Conservation (phyloP, 2,329 filamentous ascomycete genomes). For the Exophiala phaeomuriformis region DNA sequence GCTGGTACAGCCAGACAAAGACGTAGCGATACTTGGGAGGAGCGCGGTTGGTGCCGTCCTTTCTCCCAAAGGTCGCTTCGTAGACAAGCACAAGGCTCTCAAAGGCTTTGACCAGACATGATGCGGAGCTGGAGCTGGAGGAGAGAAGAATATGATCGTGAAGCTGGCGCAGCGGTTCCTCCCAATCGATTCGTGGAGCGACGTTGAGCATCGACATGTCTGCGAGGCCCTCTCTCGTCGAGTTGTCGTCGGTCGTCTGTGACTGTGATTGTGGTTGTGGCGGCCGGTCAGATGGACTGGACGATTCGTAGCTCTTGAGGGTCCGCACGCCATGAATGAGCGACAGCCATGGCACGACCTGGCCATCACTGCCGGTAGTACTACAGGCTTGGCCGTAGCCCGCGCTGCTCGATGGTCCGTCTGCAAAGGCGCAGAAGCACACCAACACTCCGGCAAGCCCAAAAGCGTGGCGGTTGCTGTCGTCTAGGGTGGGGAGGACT, state of each 20-base stretch:
- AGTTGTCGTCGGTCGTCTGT: not conserved
- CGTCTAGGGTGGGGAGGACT: not conserved
- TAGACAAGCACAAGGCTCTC: not conserved
- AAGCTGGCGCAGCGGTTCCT: not conserved
- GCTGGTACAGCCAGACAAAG: not conserved
- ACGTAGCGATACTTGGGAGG: not conserved
- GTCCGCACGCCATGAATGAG: not conserved
- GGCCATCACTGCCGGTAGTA: not conserved
- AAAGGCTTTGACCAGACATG: not conserved
- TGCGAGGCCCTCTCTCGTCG: not conserved
- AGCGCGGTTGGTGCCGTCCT: not conserved
- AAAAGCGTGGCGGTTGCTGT: not conserved
- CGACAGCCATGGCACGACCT: not conserved
- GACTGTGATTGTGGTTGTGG: too few relatives aligned
- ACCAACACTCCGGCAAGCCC: not conserved
- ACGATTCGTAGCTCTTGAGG: not conserved
- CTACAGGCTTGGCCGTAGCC: not conserved
- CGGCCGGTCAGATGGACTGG: not conserved
- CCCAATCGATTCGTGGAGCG: not conserved
- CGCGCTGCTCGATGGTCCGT: not conserved
- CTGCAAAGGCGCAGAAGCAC: not conserved
- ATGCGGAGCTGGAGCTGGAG: not conserved
- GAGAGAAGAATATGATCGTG: not conserved
- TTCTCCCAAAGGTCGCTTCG: not conserved
- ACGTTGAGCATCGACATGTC: too few relatives aligned